Evolutionary conservation across 371 early-diverging fungal genomes (phyloP), one percentile per base, ranked within the genome.

Genomic region (Smittium culicis): DNA sequence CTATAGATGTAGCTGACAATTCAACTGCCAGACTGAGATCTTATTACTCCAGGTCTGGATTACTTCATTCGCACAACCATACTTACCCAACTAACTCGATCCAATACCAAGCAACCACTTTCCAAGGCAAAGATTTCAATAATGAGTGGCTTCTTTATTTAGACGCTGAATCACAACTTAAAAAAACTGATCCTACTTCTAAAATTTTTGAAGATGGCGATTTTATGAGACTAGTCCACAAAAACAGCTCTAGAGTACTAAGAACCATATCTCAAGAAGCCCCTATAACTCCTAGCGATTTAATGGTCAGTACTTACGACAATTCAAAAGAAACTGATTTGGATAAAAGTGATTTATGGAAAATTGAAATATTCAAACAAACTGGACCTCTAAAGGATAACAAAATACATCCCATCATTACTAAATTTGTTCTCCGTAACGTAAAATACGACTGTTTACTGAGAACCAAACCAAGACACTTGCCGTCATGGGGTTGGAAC

Each of bases 401-500:
- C 20, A 65, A 82, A 45, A 77, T 79, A n/a, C 78, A 79, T 25
- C 71, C 96, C 0, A 77, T 99, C 34, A 86, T 92, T 1, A 95
- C 99, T 0, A 84, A 81, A 16, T 88, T 99, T 74, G 86, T 91
- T 17, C 79, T 99, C 65, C 83, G 89, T 31, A 96, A 98, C 74
- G 76, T 76, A 11, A 69, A 74, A 34, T 76, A 84, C 34, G 88
- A 88, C 27, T 97, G 96, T 73, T 85, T 91, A 34, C 78, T 99
- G 65, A 77, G 82, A 2, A 85, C 91, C 16, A 81, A 86, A 55
- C 76, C 84, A 27, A 85, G 86, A 34, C 84, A 83, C 25, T 83
- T 97, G 55, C 99, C 99, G 1, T 84, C 90, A 69, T 99, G 99
- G 99, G 99, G 99, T 14, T 96, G 94, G 82, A 86, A 88, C 68